A percentile compares a stretch with the other conserved stretches of the same genome.
Conservation (phyloP, 805 yeast genomes). For the Brettanomyces custersianus region DNA sequence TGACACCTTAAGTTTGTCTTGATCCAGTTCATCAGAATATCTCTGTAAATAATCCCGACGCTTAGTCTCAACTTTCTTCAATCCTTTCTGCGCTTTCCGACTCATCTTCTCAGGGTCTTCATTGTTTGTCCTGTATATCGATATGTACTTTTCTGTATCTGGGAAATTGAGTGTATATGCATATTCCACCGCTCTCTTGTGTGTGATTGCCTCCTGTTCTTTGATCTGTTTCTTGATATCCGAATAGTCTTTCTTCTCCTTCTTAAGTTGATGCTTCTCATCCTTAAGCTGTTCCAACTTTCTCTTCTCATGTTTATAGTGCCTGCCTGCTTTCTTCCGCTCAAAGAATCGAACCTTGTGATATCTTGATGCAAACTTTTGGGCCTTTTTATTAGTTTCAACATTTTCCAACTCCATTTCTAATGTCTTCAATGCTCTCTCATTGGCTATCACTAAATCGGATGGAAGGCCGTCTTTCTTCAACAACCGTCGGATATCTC, state of each 20-base stretch:
- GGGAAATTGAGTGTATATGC: constrained; percentile 77
- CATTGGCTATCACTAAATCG: constrained; percentile 40
- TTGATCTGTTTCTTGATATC: constrained; percentile 19
- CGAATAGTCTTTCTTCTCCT: constrained; percentile 3
- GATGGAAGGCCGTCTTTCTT: constrained; percentile 47
- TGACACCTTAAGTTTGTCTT: constrained; percentile 44
- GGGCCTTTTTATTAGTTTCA: constrained; percentile 30
- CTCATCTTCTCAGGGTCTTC: constrained; percentile 21
- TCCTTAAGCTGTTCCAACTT: constrained; percentile 28
- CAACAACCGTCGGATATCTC: constrained; percentile 74
- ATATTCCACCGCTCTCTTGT: constrained; percentile 56
- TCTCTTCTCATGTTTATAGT: constrained; percentile 45
- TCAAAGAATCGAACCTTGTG: constrained; percentile 93
- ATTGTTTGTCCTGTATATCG: constrained; percentile 52
- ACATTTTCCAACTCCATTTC: constrained; percentile 35
- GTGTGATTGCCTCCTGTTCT: constrained; percentile 37
- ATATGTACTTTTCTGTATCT: constrained; percentile 65
- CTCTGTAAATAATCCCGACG: constrained; percentile 40
- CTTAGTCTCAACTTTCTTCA: constrained; percentile 33
- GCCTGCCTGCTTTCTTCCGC: constrained; percentile 72
- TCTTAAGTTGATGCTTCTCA: constrained; percentile 9
- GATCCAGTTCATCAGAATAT: constrained; percentile 42
- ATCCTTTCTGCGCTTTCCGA: constrained; percentile 33
- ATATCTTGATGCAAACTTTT: constrained; percentile 53
- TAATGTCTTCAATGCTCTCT: constrained; percentile 37